These are phyloP conservation scores for Pezicula neosporulosa DNA, from an alignment of 2,329 filamentous ascomycete genomes.

Conservation along the genomic window DNA sequence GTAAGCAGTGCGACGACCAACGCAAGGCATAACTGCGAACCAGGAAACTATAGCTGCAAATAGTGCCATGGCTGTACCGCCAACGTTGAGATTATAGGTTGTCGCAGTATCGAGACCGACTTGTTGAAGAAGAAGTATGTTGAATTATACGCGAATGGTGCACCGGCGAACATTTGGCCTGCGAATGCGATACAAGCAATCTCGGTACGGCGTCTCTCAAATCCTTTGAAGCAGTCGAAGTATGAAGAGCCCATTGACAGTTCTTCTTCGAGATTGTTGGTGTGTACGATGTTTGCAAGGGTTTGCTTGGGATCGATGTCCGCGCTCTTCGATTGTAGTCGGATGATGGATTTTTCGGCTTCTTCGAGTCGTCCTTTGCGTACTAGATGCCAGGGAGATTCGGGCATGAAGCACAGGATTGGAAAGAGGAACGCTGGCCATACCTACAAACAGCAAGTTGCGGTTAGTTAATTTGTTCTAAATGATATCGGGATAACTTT, in stretches of 20 bases:
- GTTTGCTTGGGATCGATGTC: slow-evolving; percentile 9
- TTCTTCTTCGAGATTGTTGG: slow-evolving; percentile 48
- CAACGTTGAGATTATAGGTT: slow-evolving; percentile 47
- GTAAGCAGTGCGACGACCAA: slow-evolving; percentile 46
- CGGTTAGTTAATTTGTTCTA: too few relatives aligned
- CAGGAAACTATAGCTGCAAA: slow-evolving; percentile 46
- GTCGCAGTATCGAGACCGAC: slow-evolving; percentile 43
- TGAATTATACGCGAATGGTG: slow-evolving; percentile 59
- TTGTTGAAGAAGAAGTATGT: slow-evolving; percentile 55
- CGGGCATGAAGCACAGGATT: slow-evolving; percentile 39
- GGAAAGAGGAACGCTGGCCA: slow-evolving; percentile 41
- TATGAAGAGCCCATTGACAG: slow-evolving; percentile 37
- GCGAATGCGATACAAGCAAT: slow-evolving; percentile 54
- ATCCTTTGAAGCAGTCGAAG: slow-evolving; percentile 42
- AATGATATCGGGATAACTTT: too few relatives aligned
- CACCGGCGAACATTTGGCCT: slow-evolving; percentile 58
- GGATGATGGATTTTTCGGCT: slow-evolving; percentile 37
- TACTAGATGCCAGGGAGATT: slow-evolving; percentile 45
- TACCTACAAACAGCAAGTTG: slow-evolving; percentile 1
- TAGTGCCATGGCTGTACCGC: slow-evolving; percentile 40
- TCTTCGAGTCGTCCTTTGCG: slow-evolving; percentile 36
- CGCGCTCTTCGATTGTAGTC: slow-evolving; percentile 20
- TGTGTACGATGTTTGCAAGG: slow-evolving; percentile 49
- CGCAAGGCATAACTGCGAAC: slow-evolving; percentile 39
- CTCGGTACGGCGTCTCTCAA: slow-evolving; percentile 45